Evolutionary conservation across 768 basidiomycete genomes (phyloP), one percentile per base, ranked within the genome.

Genomic region (Suillus subalutaceus): DNA sequence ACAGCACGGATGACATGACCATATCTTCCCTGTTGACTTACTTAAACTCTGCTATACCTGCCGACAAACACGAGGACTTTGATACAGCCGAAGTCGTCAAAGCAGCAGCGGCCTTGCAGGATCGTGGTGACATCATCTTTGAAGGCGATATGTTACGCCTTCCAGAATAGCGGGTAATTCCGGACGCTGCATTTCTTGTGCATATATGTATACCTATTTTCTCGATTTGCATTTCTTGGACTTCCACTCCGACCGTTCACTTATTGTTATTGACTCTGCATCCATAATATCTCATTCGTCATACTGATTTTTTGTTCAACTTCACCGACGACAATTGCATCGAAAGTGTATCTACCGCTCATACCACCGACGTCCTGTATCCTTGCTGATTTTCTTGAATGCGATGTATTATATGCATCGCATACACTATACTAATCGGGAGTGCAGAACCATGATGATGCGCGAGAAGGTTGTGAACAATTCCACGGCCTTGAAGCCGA

Each of bases 1-100:
- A 86, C 66, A 69, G 80, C 18, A 76, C 83, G 30, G 91, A 92
- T 76, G 89, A 91, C 67, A 80, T 93, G 79, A 85, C 85, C 8
- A 87, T 93, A 72, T 88, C 89, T 3, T 79, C 88, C 10, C 79
- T 93, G 32, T 78, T 93, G 41, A 83, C 88, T 4, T 91, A 90
- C 74, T 82, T 93, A 64, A 92, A 92, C 71, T 86, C 90, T 2
- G 90, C 90, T 6, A 85, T 92, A 79, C 91, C 91, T 4, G 81
- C 80, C 35, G 91, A 92, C 73, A 92, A 92, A 76, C 87, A 91
- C 72, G 91, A 92, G 78, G 91, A 93, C 68, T 93, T 91, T 67
- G 91, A 93, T 75, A 91, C 90, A 15, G 82, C 83, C 2, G 91
- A 93, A 77, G 90, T 93, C 20, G 83, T 83, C 7, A 80, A 81